Evolutionary conservation across 148 eudicot species (phyloP), one percentile per base, ranked within the genome.

Genomic region (Silene latifolia): DNA sequence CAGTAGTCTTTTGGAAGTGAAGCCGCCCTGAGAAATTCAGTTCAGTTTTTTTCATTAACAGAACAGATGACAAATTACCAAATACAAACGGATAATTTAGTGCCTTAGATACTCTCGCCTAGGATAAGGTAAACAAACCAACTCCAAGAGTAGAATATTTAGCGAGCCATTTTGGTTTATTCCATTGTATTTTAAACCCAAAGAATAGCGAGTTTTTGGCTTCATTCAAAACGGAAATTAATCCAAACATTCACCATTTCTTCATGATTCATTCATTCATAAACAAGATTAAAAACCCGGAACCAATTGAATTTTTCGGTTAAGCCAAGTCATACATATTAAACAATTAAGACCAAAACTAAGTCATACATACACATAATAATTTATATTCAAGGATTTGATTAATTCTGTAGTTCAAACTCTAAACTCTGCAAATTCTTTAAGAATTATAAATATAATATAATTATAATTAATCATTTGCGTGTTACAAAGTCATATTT

Each of bases 1-100:
- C 81, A 82, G 24, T 85, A 81, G 67, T 87, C 92, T 76, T 79
- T 80, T 15, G 93, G 91, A 25, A 93, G 84, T 71, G 95, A 84
- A 53, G 95, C 85, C 39, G 97, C 97, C 88, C 98, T 91, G 91
- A 23, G 61, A 76, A 59, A 61, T 39, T 11, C 19, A 57, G 8
- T 69, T 56, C 66, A 17, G 46, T 24, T 53, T 47, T 47, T 7
- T 56, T 60, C 13, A n/a, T 39, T 23, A 48, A 64, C 29, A 54
- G 6, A 20, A 27, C 0, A 35, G 8, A 19, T 5, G 48, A 60
- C 68, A 9, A 56, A 54, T 13, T n/a, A 48, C 53, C 66, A 32
- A 19, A 68, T 17, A 9, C 17, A 75, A 57, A 69, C 24, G 3
- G 25, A 59, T 8, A 10, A 59, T 19, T 17, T 24, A 23, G 32